Evolutionary conservation across 179 eudicot genomes (phyloP).

Genomic region (Silene noctiflora): DNA sequence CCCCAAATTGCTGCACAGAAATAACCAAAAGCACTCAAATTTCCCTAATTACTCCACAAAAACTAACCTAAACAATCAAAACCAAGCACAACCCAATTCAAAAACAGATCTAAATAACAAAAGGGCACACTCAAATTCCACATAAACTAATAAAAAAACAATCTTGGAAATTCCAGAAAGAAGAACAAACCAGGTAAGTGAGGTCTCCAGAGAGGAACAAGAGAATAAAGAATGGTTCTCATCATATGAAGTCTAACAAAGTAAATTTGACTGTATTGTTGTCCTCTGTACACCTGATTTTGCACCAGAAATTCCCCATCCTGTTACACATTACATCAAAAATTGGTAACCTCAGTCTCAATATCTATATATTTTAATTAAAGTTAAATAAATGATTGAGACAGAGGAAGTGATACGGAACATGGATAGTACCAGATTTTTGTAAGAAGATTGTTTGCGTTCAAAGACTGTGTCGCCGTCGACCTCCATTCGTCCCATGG

Average conservation of each 20-base stretch:
- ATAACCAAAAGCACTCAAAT: not conserved
- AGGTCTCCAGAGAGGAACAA: slow-evolving; percentile 83
- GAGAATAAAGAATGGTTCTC: slow-evolving; percentile 81
- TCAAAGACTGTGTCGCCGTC: slow-evolving; percentile 43
- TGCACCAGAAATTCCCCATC: slow-evolving; percentile 61
- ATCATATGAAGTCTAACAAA: slow-evolving; percentile 67
- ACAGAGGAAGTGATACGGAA: not conserved
- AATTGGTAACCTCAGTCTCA: too few species aligned
- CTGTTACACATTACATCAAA: slow-evolving; percentile 31
- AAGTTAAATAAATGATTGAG: not conserved
- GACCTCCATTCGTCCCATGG: slow-evolving; percentile 57
- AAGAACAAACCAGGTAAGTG: slow-evolving; percentile 56
- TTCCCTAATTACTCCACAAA: not conserved
- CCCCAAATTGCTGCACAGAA: not conserved
- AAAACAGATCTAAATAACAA: slow-evolving; percentile 3
- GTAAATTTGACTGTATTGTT: slow-evolving; percentile 95
- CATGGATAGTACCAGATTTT: slow-evolving; percentile 44
- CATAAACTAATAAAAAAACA: not conserved
- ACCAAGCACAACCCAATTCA: slow-evolving; percentile 13
- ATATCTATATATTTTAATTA: too few species aligned
- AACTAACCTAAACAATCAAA: not conserved
- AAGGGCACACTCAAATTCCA: not conserved
- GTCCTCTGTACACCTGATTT: slow-evolving; percentile 77
- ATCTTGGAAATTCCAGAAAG: too few species aligned
- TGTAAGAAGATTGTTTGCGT: slow-evolving; percentile 57